Evolutionary conservation across 225 moss, liverwort and hornwort species (phyloP), one percentile per base, ranked within the genome.

Genomic region (Pseudoscleropodium purum): DNA sequence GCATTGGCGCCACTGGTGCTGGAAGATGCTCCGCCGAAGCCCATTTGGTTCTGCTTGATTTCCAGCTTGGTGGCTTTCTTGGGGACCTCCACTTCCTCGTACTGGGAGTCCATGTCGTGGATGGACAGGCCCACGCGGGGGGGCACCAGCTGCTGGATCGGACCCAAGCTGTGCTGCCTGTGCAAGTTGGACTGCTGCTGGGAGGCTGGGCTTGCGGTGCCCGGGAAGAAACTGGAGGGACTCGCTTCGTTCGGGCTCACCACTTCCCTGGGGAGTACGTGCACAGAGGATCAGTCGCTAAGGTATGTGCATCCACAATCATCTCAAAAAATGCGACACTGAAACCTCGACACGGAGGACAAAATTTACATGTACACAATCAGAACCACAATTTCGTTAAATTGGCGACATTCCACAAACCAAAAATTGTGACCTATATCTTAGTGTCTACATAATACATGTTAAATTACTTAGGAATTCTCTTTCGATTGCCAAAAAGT

Each of bases 61-160:
- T 94, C 94, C 23, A 94, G 73, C 67, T 94, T 94, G 5, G 92
- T 79, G 12, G 92, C 88, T 85, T 92, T 94, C 92, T 94, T 94
- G 11, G 89, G 61, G 30, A 81, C 89, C 21, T 93, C 91, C 43
- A 90, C 90, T 45, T 64, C 64, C 4, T 93, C 93, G 57, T 93
- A 91, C 64, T 92, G 83, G 18, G 83, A 83, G 83, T 83, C 94
- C 93, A 94, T 87, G 64, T 94, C 94, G 85, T 93, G 94, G 45
- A 93, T 88, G 25, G 90, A 90, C 56, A 94, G 43, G 24, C 92
- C 91, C 68, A 80, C 87, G 16, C 81, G 82, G n/a, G 87, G 87
- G 31, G 85, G 52, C 59, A 92, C 94, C 31, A 93, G 89, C n/a
- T 89, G 93, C 52, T 74, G 87, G 23, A 94, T 86, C 82, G 92